Base-by-base conservation (phyloP, 805 yeast genomes). In the Saturnispora mendoncae region DNA sequence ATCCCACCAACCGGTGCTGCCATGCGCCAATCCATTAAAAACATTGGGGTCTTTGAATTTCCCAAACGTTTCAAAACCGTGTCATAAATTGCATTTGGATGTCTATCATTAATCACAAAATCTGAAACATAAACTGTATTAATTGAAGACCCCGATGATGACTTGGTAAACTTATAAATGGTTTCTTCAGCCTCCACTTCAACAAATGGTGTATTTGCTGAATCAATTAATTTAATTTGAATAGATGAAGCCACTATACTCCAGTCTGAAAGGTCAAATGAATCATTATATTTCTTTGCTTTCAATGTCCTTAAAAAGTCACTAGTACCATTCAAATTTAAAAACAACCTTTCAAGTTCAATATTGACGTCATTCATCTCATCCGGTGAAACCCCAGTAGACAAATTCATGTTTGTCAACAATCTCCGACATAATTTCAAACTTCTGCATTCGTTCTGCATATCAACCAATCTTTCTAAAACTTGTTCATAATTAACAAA, bases 81-180 rank as follows among this genome's bases (percentile, higher is more conserved):
- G 1, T 87, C 84, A 52, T 80, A 84, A 1, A 67, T 55, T 0
- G 86, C 73, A 6, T 67, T 60, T 9, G 65, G 64, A 41, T 73
- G 74, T 42, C 84, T 60, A 53, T 87, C 85, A 52, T 81, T 73
- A 0, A 85, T 86, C 49, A 82, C 84, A 48, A 87, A 63, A 65
- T 78, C 74, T n/a, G 68, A 66, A 23, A 88, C 68, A 33, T 68
- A 72, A 3, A 84, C 67, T 17, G 70, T 64, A 53, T 84, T 86
- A 14, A 68, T 58, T 49, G 84, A 80, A 21, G 84, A 77, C 2
- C 88, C 85, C 51, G 77, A 85, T 1, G 78, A 65, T 6, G 78
- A 68, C 33, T 79, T 82, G 4, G 77, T 58, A 33, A 90, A 68
- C 37, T 71, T 63, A 56, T 77, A 86, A 36, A 67, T 69, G 2